phyloP scores from a whole-genome alignment of 768 basidiomycete species.

The Pulveroboletus sp. region DNA sequence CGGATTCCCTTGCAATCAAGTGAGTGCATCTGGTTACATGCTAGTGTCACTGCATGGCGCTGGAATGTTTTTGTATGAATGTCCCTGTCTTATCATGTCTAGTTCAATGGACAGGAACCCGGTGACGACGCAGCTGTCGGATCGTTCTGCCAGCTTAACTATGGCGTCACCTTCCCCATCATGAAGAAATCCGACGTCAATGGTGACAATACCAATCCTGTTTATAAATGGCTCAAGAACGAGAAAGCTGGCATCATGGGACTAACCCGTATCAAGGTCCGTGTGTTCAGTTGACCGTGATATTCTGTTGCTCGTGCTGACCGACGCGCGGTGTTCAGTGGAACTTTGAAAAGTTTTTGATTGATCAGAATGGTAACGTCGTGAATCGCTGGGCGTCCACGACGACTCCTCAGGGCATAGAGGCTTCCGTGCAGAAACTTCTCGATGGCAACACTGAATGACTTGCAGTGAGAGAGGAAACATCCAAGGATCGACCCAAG shows the following conservation, averaged over 20 bases:
- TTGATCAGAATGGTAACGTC: slow-evolving; percentile 75
- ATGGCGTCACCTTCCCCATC: slow-evolving; percentile 87
- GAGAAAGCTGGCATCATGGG: slow-evolving; percentile 75
- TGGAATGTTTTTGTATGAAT: neutral
- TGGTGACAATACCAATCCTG: slow-evolving; percentile 78
- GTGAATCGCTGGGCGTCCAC: slow-evolving; percentile 76
- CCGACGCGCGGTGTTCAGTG: slow-evolving; percentile 43
- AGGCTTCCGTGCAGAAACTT: slow-evolving; percentile 60
- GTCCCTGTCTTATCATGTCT: neutral
- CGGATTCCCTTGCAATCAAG: slow-evolving; percentile 92
- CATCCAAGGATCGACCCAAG: neutral
- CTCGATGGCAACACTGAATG: slow-evolving; percentile 29
- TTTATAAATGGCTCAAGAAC: slow-evolving; percentile 82
- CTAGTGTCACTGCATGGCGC: no score
- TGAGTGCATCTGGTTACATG: slow-evolving; percentile 25
- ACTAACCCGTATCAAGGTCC: slow-evolving; percentile 70
- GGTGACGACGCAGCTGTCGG: slow-evolving; percentile 73
- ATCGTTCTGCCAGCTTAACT: slow-evolving; percentile 75
- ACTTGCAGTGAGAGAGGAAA: slow-evolving; percentile 6
- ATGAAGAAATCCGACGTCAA: slow-evolving; percentile 96
- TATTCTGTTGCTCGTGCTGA: neutral
- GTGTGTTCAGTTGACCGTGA: no score
- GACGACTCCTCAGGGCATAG: slow-evolving; percentile 65
- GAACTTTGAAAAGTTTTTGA: slow-evolving; percentile 91
- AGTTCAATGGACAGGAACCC: slow-evolving; percentile 89